These are phyloP conservation scores for Myxozyma lipomycoides DNA, from an alignment of 805 yeast genomes.

Conservation along the genomic window DNA sequence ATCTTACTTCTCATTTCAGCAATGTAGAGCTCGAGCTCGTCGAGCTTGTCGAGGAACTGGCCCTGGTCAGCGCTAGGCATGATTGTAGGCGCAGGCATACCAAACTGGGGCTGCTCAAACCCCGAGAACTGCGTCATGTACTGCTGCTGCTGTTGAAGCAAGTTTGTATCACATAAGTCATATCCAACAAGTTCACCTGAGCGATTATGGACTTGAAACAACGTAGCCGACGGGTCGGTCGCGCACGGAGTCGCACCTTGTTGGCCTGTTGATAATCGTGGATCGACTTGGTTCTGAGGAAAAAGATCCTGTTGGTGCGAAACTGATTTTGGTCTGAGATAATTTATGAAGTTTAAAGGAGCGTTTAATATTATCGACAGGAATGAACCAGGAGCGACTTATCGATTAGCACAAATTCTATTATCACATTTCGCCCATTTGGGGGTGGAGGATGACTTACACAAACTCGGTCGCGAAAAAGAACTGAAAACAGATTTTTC, in stretches of 20 bases:
- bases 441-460: too few relatives aligned
- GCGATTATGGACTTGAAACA: slow-evolving; percentile 23
- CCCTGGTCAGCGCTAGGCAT: slow-evolving; percentile 11
- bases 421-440: too few relatives aligned
- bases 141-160: slow-evolving; percentile 4
- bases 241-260: slow-evolving; percentile 25
- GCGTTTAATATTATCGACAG: neutral
- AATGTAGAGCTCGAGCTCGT: slow-evolving; percentile 25
- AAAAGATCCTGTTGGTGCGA: slow-evolving; percentile 5
- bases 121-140: slow-evolving; percentile 23
- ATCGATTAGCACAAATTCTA: too few relatives aligned
- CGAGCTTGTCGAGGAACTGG: slow-evolving; percentile 21
- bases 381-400: neutral
- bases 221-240: slow-evolving; percentile 18
- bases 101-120: slow-evolving; percentile 7
- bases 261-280: slow-evolving; percentile 12
- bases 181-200: slow-evolving; percentile 26
- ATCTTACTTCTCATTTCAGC: slow-evolving; percentile 25
- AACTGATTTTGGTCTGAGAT: neutral
- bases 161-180: slow-evolving; percentile 18
- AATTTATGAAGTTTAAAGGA: neutral
- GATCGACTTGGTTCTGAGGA: slow-evolving; percentile 24
- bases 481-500: too few relatives aligned
- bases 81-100: neutral
- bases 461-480: too few relatives aligned